Conservation (phyloP, 495 filamentous ascomycete genomes). For the Talaromyces liani region DNA sequence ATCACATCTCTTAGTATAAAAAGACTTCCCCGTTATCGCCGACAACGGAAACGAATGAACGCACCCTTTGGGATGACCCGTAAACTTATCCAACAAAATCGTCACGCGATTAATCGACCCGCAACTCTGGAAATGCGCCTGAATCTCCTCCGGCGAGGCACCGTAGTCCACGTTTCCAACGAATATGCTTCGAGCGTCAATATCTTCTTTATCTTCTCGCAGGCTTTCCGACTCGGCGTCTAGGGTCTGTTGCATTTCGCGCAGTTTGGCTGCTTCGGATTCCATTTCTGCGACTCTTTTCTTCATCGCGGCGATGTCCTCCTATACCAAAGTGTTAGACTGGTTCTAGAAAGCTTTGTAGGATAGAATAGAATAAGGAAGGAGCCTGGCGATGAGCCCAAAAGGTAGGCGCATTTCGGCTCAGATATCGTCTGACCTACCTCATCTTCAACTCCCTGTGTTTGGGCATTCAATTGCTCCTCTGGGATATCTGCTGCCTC, state of each 20-base stretch:
- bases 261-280: slow-evolving; percentile 87
- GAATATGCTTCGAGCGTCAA: slow-evolving; percentile 93
- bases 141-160: slow-evolving; percentile 95
- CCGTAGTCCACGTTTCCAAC: slow-evolving; percentile 99
- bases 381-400: background rate
- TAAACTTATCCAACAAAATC: slow-evolving; percentile 95
- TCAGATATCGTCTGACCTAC: slow-evolving; percentile 18
- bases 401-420: background rate
- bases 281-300: slow-evolving; percentile 98
- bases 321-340: slow-evolving; percentile 37
- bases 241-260: slow-evolving; percentile 89
- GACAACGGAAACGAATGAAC: slow-evolving; percentile 23
- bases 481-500: slow-evolving; percentile 33
- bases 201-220: slow-evolving; percentile 89
- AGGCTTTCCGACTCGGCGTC: slow-evolving; percentile 78
- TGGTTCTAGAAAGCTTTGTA: background rate
- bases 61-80: slow-evolving; percentile 96
- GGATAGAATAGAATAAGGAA: background rate
- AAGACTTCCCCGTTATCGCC: background rate
- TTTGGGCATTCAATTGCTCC: slow-evolving; percentile 30
- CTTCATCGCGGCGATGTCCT: slow-evolving; percentile 99
- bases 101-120: slow-evolving; percentile 98
- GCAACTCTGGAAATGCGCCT: slow-evolving; percentile 96
- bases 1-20: slow-evolving; percentile 5
- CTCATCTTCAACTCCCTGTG: slow-evolving; percentile 39